These are phyloP conservation scores for Dryas integrifolia DNA, from an alignment of 331 rosid species.

Conservation along the genomic window DNA sequence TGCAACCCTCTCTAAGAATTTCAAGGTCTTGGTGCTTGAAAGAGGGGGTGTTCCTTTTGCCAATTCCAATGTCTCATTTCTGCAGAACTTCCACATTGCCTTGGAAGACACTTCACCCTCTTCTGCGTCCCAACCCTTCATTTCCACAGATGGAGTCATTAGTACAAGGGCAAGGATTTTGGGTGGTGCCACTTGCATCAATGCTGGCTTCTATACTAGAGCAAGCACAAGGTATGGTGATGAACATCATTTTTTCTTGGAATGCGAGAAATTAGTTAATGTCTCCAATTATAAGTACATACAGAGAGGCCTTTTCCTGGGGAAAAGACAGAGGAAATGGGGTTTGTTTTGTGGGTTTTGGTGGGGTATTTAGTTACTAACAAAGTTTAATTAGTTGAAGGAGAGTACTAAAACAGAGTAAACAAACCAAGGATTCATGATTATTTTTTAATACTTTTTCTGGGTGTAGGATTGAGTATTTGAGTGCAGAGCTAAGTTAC, in stretches of 20 bases:
- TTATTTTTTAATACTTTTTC: neutral
- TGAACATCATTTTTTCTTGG: neutral
- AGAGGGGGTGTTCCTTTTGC: slow-evolving; percentile 92
- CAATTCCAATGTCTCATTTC: slow-evolving; percentile 72
- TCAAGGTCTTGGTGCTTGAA: slow-evolving; percentile 76
- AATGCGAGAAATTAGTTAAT: neutral
- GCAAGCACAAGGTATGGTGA: slow-evolving; percentile 60
- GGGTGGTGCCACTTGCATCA: slow-evolving; percentile 85
- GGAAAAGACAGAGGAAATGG: neutral
- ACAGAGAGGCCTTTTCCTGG: neutral
- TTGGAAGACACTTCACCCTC: slow-evolving; percentile 69
- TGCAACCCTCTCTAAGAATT: slow-evolving; percentile 72
- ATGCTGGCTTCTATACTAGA: slow-evolving; percentile 97
- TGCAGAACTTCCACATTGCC: slow-evolving; percentile 74
- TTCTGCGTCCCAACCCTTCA: slow-evolving; percentile 76
- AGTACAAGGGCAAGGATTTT: slow-evolving; percentile 76
- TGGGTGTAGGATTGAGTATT: neutral
- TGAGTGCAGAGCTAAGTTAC: neutral
- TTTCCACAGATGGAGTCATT: slow-evolving; percentile 82
- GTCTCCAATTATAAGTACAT: neutral
- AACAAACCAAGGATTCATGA: neutral
- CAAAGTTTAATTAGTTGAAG: neutral
- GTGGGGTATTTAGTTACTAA: neutral
- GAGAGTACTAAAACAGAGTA: neutral
- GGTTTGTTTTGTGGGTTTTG: neutral